Evolutionary conservation across 495 filamentous ascomycete species (phyloP), one percentile per base, ranked within the genome.

Genomic region (Parmelia sp.): DNA sequence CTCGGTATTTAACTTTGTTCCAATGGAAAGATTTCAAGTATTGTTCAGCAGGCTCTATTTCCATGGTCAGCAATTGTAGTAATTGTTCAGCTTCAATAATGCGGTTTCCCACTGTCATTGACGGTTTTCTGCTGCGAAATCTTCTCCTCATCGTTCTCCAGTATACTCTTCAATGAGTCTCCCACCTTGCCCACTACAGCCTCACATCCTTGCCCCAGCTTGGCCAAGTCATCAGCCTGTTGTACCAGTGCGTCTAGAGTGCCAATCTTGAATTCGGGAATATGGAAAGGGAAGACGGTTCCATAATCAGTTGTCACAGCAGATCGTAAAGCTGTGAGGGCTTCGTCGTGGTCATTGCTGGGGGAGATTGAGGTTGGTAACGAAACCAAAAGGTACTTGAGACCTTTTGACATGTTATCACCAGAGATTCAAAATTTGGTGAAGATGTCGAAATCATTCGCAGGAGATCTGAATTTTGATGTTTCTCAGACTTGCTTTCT

Each of bases 1-100:
- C 89, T 60, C 93, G 86, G 73, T 97, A 98, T 75, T 96, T 93
- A 73, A 93, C 88, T 74, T 92, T 96, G 75, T 97, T 96, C 94
- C 94, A 98, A 60, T 82, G 81, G 76, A 96, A 98, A 12, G 84
- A 84, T 70, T 87, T 85, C 42, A 98, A 79, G 74, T 98, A 98
- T 70, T 92, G 88, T 69, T 96, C 94, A 59, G 90, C 92, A 42
- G 94, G 92, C 72, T 96, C 93, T 96, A 67, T 25, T 21, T 25
- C 8, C 8, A 12, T 23, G 35, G 36, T 70, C 57, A 66, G 66
- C 23, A 39, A 14, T 29, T 51, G 12, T 9, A 35, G 25, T 17
- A 23, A 49, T 14, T 11, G 15, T 15, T 33, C 40, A 10, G 23
- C 8, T 8, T 29, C 14, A 7, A 1, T 25, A 56, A 1, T 7